Evolutionary conservation across 2,329 filamentous ascomycete species (phyloP).

Genomic region (Drechslerella coelobrocha): DNA sequence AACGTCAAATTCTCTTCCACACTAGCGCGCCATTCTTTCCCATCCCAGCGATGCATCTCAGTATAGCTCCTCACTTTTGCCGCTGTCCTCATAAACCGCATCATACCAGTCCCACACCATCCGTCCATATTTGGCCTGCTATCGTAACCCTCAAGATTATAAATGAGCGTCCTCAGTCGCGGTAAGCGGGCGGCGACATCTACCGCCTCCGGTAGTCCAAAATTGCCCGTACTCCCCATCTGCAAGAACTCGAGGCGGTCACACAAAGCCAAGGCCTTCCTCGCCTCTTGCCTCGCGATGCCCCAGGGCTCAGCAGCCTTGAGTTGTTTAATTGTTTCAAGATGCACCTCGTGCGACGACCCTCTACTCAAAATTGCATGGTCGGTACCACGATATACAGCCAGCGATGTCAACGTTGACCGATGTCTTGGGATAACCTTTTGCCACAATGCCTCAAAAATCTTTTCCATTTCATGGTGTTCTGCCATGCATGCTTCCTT

Average conservation of each 20-base stretch:
- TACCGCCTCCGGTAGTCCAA: constrained; percentile 15
- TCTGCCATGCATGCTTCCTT: constrained; percentile 1
- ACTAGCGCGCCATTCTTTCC: neutral
- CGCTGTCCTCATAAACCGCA: neutral
- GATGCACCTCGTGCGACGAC: constrained; percentile 4
- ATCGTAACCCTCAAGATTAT: constrained; percentile 17
- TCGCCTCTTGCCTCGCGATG: constrained; percentile 11
- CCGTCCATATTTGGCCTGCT: constrained; percentile 12
- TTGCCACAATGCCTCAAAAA: constrained; percentile 21
- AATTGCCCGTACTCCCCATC: constrained; percentile 13
- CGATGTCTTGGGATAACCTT: constrained; percentile 19
- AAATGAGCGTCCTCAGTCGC: constrained; percentile 7
- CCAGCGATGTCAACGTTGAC: constrained; percentile 10
- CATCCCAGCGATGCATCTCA: constrained; percentile 7
- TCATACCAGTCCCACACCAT: constrained; percentile 33
- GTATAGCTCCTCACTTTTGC: constrained; percentile 2
- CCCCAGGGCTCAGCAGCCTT: constrained; percentile 24
- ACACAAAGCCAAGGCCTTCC: constrained; percentile 14
- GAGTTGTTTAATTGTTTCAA: neutral
- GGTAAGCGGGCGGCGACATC: constrained; percentile 11
- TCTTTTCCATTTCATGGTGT: neutral
- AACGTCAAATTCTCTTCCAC: no score
- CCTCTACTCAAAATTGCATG: constrained; percentile 5
- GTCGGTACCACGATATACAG: constrained; percentile 12
- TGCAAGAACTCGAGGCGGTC: constrained; percentile 12